Evolutionary conservation across 768 basidiomycete genomes (phyloP).

Genomic region (Boletus sp.): DNA sequence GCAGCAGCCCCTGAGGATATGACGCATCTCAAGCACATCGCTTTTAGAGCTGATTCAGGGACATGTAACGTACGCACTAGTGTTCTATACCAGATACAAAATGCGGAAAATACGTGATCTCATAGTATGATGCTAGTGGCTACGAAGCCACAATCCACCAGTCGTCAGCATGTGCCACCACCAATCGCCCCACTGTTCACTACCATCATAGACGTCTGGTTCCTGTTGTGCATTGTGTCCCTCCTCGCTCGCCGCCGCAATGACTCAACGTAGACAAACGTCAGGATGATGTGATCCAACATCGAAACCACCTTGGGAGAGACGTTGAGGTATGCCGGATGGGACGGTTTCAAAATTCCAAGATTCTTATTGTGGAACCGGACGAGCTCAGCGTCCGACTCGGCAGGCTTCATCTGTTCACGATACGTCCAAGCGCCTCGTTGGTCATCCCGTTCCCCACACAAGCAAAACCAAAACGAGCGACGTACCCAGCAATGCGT

Average conservation of each 20-base stretch:
- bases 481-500: slow-evolving; percentile 29
- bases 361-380: slow-evolving; percentile 26
- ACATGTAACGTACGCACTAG: not conserved
- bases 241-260: slow-evolving; percentile 10
- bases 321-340: slow-evolving; percentile 26
- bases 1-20: not conserved
- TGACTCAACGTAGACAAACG: slow-evolving; percentile 24
- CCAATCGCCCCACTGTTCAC: too few species aligned
- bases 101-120: too few species aligned
- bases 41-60: not conserved
- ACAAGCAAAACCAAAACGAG: not conserved
- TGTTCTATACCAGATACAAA: not conserved
- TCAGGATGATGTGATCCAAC: slow-evolving; percentile 28
- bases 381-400: slow-evolving; percentile 17
- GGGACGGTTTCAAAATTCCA: slow-evolving; percentile 15
- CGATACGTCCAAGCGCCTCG: too few species aligned
- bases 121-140: too few species aligned
- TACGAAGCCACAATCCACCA: not conserved
- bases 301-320: slow-evolving; percentile 15
- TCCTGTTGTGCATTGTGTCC: not conserved
- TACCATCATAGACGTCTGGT: too few species aligned
- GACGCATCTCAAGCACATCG: not conserved
- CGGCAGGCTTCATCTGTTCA: slow-evolving; percentile 18
- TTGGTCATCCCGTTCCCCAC: too few species aligned
- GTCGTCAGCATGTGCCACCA: too few species aligned